Conservation (phyloP, 768 basidiomycete species). For the Tulasnella sp. region DNA sequence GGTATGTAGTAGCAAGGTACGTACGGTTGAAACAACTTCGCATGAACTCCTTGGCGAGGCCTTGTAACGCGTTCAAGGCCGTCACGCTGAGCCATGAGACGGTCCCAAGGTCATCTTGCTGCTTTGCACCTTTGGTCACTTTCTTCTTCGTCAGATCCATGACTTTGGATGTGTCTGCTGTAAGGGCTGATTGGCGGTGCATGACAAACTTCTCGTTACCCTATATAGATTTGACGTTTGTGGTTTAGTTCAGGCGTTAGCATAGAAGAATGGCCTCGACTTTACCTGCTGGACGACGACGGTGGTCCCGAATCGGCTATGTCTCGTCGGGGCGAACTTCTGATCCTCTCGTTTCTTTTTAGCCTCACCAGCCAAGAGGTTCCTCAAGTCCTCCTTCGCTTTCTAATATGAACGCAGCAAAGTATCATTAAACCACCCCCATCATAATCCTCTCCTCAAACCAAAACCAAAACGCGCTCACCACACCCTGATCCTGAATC, state of each 20-base stretch:
- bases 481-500: slow-evolving; percentile 39
- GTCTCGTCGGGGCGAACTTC: slow-evolving; percentile 57
- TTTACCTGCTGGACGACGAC: slow-evolving; percentile 57
- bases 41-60: slow-evolving; percentile 61
- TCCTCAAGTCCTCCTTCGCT: slow-evolving; percentile 45
- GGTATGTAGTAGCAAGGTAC: slow-evolving; percentile 25
- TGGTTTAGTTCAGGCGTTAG: not conserved
- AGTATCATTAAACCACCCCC: slow-evolving; percentile 17
- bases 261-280: not conserved
- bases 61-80: slow-evolving; percentile 52
- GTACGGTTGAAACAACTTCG: slow-evolving; percentile 82
- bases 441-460: not conserved
- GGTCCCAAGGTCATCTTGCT: slow-evolving; percentile 51
- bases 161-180: slow-evolving; percentile 51
- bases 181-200: slow-evolving; percentile 76
- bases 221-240: slow-evolving; percentile 18
- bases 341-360: slow-evolving; percentile 47
- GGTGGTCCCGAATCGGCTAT: slow-evolving; percentile 95
- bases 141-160: slow-evolving; percentile 62
- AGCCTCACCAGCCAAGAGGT: slow-evolving; percentile 69
- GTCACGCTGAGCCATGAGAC: slow-evolving; percentile 37
- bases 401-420: slow-evolving; percentile 1
- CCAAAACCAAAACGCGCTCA: slow-evolving; percentile 21
- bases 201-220: slow-evolving; percentile 44
- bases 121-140: slow-evolving; percentile 41